Evolutionary conservation across 805 yeast species (phyloP).

Genomic region (Lachancea waltii): DNA sequence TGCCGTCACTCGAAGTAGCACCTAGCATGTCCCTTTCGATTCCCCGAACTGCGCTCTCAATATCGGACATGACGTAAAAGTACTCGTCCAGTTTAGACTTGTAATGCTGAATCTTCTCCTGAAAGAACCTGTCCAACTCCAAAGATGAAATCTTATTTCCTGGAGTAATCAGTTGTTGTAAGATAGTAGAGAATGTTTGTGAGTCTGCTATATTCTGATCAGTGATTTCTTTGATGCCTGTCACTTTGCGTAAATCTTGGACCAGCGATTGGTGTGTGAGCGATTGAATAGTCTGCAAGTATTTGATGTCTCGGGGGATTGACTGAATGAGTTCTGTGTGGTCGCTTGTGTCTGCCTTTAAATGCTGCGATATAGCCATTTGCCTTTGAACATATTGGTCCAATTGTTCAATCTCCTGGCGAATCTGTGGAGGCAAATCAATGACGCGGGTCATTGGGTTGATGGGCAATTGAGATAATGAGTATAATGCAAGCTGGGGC

Average conservation of each 20-base stretch:
- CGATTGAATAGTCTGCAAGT: constrained; percentile 52
- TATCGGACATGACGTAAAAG: constrained; percentile 40
- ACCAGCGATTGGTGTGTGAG: constrained; percentile 59
- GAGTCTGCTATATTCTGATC: constrained; percentile 39
- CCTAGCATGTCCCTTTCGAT: constrained; percentile 42
- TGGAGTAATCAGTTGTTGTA: constrained; percentile 44
- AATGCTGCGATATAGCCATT: constrained; percentile 61
- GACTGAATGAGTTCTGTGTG: constrained; percentile 61
- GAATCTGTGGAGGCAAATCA: constrained; percentile 66
- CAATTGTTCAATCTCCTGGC: constrained; percentile 60
- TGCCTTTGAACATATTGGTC: constrained; percentile 70
- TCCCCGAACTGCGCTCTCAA: constrained; percentile 59
- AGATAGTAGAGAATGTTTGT: constrained; percentile 47
- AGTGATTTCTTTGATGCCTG: constrained; percentile 39
- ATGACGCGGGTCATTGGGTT: constrained; percentile 71
- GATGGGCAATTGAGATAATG: constrained; percentile 41
- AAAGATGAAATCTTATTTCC: constrained; percentile 51
- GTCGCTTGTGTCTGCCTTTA: constrained; percentile 53
- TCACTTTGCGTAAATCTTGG: constrained; percentile 42
- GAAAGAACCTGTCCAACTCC: constrained; percentile 53
- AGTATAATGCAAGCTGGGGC: constrained; percentile 37
- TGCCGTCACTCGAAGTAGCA: constrained; percentile 11
- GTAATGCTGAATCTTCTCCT: constrained; percentile 35
- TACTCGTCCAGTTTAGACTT: constrained; percentile 45
- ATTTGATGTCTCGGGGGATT: constrained; percentile 67